Evolutionary conservation across 139 green algal genomes (phyloP).

Genomic region (Chara braunii): DNA sequence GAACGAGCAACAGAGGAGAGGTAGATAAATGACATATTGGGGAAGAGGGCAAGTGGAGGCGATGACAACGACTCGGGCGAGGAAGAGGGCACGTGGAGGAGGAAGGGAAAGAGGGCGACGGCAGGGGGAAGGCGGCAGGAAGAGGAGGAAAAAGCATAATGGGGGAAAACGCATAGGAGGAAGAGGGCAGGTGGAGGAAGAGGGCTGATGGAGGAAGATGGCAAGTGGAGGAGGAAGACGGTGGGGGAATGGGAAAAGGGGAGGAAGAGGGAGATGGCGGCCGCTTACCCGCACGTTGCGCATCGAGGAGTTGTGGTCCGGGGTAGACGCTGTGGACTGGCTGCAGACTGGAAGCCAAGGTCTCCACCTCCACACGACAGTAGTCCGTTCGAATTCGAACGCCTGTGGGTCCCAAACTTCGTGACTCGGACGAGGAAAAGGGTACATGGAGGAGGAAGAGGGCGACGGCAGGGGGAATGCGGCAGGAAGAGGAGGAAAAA

Average conservation of each 20-base stretch:
- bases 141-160: constrained; percentile 7
- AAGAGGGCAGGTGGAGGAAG: not conserved
- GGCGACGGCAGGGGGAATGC: not conserved
- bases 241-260: not conserved
- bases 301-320: too few species aligned
- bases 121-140: not conserved
- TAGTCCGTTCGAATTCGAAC: too few species aligned
- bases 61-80: not conserved
- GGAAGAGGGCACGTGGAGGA: not conserved
- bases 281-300: too few species aligned
- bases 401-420: not conserved
- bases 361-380: too few species aligned
- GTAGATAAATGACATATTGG: not conserved
- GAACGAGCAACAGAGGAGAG: too few species aligned
- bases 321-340: too few species aligned
- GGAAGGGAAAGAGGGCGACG: not conserved
- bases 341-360: too few species aligned
- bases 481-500: not conserved
- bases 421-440: too few species aligned
- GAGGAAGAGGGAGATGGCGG: not conserved
- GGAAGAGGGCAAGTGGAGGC: not conserved
- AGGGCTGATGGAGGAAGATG: not conserved
- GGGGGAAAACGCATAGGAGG: not conserved
- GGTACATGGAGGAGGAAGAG: too few species aligned
- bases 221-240: not conserved